These are phyloP conservation scores for Calycina marina DNA, from an alignment of 2,329 filamentous ascomycete species.

Conservation along the genomic window DNA sequence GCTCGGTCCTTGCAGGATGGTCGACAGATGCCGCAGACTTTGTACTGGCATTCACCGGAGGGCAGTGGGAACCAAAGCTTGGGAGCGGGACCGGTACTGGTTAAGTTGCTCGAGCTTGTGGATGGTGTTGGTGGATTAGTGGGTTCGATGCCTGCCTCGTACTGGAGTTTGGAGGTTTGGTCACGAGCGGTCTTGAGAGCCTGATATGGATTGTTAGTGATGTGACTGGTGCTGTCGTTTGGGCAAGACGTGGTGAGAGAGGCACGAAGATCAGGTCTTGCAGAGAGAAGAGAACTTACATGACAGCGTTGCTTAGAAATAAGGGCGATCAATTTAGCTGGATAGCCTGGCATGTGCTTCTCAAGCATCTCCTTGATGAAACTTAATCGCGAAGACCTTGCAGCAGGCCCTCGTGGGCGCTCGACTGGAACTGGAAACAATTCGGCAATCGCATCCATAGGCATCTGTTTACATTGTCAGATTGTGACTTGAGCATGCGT, in stretches of 20 bases:
- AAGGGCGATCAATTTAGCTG: conserved; percentile 30
- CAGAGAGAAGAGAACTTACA: conserved; percentile 23
- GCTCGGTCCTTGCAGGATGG: conserved; percentile 28
- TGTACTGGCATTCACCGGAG: conserved; percentile 32
- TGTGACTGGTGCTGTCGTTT: too few relatives aligned
- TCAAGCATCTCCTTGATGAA: conserved; percentile 27
- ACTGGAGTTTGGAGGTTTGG: too few relatives aligned
- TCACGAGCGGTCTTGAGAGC: too few relatives aligned
- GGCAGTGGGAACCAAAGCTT: too few relatives aligned
- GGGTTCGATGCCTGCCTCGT: too few relatives aligned
- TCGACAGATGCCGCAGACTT: conserved; percentile 35
- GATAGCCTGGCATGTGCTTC: conserved; percentile 31
- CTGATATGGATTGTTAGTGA: too few relatives aligned
- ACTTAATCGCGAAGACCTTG: conserved; percentile 9
- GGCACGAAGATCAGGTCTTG: neutral
- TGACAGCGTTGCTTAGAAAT: conserved; percentile 36
- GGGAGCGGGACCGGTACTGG: too few relatives aligned
- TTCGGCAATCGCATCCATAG: conserved; percentile 15
- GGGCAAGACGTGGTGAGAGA: neutral
- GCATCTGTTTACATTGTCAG: conserved; percentile 11
- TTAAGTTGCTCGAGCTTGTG: too few relatives aligned
- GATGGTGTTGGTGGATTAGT: too few relatives aligned
- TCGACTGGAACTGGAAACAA: conserved; percentile 9
- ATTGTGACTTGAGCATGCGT: neutral
- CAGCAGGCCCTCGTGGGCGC: conserved; percentile 13